phyloP scores from a whole-genome alignment of 257 asterid genomes.

The Solanum acaule region DNA sequence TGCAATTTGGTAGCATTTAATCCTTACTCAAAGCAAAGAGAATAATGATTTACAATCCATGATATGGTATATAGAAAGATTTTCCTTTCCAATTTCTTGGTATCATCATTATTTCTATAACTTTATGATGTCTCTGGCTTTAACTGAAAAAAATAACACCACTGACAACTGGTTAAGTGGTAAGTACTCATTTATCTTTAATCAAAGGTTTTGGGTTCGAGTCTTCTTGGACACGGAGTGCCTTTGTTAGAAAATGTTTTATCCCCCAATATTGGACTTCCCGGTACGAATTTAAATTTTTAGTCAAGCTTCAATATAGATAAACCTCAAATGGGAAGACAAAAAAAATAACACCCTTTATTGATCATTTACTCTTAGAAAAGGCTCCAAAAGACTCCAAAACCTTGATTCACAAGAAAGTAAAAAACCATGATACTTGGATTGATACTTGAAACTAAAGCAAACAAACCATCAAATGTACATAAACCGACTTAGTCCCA shows the following conservation, averaged over 20 bases:
- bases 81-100: not conserved
- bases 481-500: not conserved
- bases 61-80: not conserved
- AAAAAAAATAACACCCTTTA: not conserved
- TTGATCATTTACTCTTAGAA: not conserved
- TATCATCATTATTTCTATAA: not conserved
- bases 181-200: not conserved
- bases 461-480: not conserved
- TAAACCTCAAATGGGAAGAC: too few relatives aligned
- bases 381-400: not conserved
- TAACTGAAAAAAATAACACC: not conserved
- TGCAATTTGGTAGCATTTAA: not conserved
- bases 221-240: too few relatives aligned
- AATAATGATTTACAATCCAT: not conserved
- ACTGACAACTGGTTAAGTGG: not conserved
- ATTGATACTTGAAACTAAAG: constrained; percentile 8
- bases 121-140: not conserved
- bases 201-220: too few relatives aligned
- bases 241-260: not conserved
- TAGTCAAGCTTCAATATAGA: too few relatives aligned
- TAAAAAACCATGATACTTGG: not conserved
- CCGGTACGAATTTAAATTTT: too few relatives aligned
- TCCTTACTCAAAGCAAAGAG: not conserved
- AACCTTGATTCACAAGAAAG: constrained; percentile 3
- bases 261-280: too few relatives aligned